Percentiles rank a stretch among this genome's conserved stretches.
Evolutionary conservation across 2,329 filamentous ascomycete species (phyloP).

Genomic region (Colletotrichum limetticola): DNA sequence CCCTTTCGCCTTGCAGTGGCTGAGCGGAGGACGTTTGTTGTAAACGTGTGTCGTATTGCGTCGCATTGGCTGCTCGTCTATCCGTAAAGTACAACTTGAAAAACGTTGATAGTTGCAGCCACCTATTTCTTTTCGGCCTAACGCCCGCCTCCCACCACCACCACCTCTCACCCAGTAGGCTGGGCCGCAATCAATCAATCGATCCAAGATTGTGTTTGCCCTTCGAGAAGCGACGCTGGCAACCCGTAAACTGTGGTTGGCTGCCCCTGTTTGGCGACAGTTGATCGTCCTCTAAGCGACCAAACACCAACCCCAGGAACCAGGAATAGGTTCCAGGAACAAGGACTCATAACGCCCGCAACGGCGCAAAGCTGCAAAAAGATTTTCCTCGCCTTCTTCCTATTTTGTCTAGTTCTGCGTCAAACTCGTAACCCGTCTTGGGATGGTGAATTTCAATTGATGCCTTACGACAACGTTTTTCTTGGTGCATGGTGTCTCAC

Average conservation of each 20-base stretch:
- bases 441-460: slow-evolving; percentile 12
- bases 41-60: not conserved
- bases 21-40: not conserved
- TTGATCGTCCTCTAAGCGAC: slow-evolving; percentile 20
- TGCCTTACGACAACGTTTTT: slow-evolving; percentile 14
- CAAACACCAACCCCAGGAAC: slow-evolving; percentile 10
- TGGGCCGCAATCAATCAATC: not conserved
- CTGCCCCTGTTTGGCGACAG: slow-evolving; percentile 8
- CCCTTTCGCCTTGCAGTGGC: not conserved
- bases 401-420: not conserved
- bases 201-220: not conserved
- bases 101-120: slow-evolving; percentile 1
- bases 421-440: slow-evolving; percentile 6
- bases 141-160: slow-evolving; percentile 1
- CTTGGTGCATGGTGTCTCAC: not conserved
- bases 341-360: not conserved
- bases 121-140: slow-evolving; percentile 15
- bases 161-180: not conserved
- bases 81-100: too few relatives aligned
- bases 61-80: not conserved
- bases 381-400: slow-evolving; percentile 1
- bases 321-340: not conserved
- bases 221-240: not conserved
- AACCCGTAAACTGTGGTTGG: not conserved
- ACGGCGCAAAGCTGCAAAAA: too few relatives aligned